Percentiles rank a stretch among this genome's conserved stretches.
These are phyloP conservation scores for Schwanniomyces polymorphus DNA, from an alignment of 805 yeast genomes.

Conservation along the genomic window DNA sequence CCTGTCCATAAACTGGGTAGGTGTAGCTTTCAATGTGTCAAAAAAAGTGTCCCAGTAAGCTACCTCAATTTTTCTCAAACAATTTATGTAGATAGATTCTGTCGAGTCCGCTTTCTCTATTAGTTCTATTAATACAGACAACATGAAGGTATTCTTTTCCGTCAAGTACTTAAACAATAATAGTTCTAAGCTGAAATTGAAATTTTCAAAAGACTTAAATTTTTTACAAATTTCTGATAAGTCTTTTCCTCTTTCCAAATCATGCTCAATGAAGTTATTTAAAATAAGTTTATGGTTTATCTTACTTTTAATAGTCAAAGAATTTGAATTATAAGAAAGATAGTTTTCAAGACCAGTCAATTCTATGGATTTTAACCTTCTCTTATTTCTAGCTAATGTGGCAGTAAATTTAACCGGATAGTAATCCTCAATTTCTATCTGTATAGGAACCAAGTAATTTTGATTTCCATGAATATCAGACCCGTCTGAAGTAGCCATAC, in stretches of 20 bases:
- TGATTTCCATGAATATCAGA: slow-evolving; percentile 14
- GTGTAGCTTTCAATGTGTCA: slow-evolving; percentile 38
- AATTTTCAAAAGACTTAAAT: slow-evolving; percentile 42
- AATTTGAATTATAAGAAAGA: slow-evolving; percentile 23
- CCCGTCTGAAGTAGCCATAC: slow-evolving; percentile 17
- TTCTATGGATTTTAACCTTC: slow-evolving; percentile 28
- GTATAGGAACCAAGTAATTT: slow-evolving; percentile 23
- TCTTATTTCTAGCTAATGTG: slow-evolving; percentile 4
- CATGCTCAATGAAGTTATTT: slow-evolving; percentile 48
- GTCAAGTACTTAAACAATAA: slow-evolving; percentile 44
- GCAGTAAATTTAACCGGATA: slow-evolving; percentile 23
- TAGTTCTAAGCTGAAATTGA: slow-evolving; percentile 50
- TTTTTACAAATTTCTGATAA: slow-evolving; percentile 27
- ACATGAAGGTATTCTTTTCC: slow-evolving; percentile 11
- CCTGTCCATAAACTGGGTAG: slow-evolving; percentile 45
- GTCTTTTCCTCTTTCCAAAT: slow-evolving; percentile 31
- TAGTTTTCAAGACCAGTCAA: slow-evolving; percentile 44
- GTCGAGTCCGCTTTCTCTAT: slow-evolving; percentile 16
- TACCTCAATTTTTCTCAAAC: slow-evolving; percentile 60
- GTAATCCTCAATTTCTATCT: slow-evolving; percentile 22
- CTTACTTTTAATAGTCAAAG: slow-evolving; percentile 29
- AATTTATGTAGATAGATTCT: slow-evolving; percentile 46
- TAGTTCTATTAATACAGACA: slow-evolving; percentile 17
- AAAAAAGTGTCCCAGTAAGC: slow-evolving; percentile 55
- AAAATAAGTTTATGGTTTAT: slow-evolving; percentile 44